A percentile compares a stretch with the other conserved stretches of the same genome.
Evolutionary conservation across 345 rosid genomes (phyloP).

Genomic region (Euphorbia lathyris): DNA sequence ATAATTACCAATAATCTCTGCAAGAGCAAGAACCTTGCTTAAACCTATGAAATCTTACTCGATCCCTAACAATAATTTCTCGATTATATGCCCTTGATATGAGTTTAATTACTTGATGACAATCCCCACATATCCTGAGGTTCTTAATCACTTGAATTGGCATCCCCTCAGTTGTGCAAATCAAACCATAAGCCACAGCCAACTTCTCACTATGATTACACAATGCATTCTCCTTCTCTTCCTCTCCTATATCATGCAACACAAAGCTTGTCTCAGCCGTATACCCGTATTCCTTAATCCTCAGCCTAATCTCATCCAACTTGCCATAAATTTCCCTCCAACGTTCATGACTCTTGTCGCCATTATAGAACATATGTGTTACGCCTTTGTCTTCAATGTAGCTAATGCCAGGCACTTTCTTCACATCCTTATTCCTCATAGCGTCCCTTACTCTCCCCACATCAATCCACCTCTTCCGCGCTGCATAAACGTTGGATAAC

Average conservation of each 20-base stretch:
- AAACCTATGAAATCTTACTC: conserved; percentile 76
- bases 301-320: conserved; percentile 71
- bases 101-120: conserved; percentile 70
- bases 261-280: conserved; percentile 71
- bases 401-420: conserved; percentile 82
- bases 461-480: conserved; percentile 72
- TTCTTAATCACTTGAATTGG: conserved; percentile 83
- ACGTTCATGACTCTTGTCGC: conserved; percentile 51
- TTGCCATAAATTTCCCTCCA: conserved; percentile 62
- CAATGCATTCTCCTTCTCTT: conserved; percentile 80
- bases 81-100: conserved; percentile 59
- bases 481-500: conserved; percentile 75
- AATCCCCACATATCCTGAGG: conserved; percentile 83
- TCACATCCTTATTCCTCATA: conserved; percentile 71
- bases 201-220: conserved; percentile 81
- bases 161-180: conserved; percentile 37
- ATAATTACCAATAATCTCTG: conserved; percentile 69
- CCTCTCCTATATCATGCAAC: conserved; percentile 83
- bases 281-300: conserved; percentile 64
- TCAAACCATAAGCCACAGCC: conserved; percentile 83
- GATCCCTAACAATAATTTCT: conserved; percentile 80
- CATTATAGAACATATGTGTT: conserved; percentile 68
- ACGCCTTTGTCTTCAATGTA: conserved; percentile 61
- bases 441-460: conserved; percentile 71
- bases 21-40: conserved; percentile 75